phyloP scores from a whole-genome alignment of 1,139 yeast species.

The Hanseniaspora uvarum region DNA sequence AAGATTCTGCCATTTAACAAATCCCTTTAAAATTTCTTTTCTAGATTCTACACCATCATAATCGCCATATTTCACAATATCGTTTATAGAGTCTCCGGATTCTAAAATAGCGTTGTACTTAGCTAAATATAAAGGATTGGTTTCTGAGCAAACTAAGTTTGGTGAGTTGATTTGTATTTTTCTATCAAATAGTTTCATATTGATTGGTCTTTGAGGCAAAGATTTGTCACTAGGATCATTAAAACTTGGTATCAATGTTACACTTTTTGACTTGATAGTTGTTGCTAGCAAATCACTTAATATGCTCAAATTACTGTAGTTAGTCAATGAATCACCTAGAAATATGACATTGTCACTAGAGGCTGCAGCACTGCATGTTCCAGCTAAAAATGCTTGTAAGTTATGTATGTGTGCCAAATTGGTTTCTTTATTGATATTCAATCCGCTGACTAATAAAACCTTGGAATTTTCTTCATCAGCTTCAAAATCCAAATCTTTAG shows the following conservation, averaged over 20 bases:
- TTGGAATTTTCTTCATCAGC: conserved; percentile 25
- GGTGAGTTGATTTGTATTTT: conserved; percentile 2
- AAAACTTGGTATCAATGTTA: conserved; percentile 74
- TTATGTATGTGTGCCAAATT: conserved; percentile 41
- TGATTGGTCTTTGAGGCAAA: conserved; percentile 84
- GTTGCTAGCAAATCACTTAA: conserved; percentile 54
- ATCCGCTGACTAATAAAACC: conserved; percentile 66
- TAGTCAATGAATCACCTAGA: conserved; percentile 63
- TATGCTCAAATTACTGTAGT: conserved; percentile 31
- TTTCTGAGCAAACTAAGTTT: conserved; percentile 38
- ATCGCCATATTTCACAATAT: conserved; percentile 54
- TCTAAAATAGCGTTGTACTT: conserved; percentile 53
- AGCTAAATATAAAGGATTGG: conserved; percentile 71
- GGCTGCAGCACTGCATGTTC: conserved; percentile 46
- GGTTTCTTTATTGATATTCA: conserved; percentile 41
- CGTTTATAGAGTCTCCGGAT: conserved; percentile 76
- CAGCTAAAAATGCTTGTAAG: conserved; percentile 61
- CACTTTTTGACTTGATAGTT: conserved; percentile 51
- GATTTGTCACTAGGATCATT: conserved; percentile 74
- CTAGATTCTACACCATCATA: conserved; percentile 28
- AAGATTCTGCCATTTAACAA: conserved; percentile 72
- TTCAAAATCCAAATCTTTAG: conserved; percentile 16
- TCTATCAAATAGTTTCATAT: conserved; percentile 53
- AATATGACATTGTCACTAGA: conserved; percentile 48
- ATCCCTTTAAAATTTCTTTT: conserved; percentile 52